Evolutionary conservation across 345 rosid species (phyloP), one percentile per base, ranked within the genome.

Genomic region (Lumnitzera littorea): DNA sequence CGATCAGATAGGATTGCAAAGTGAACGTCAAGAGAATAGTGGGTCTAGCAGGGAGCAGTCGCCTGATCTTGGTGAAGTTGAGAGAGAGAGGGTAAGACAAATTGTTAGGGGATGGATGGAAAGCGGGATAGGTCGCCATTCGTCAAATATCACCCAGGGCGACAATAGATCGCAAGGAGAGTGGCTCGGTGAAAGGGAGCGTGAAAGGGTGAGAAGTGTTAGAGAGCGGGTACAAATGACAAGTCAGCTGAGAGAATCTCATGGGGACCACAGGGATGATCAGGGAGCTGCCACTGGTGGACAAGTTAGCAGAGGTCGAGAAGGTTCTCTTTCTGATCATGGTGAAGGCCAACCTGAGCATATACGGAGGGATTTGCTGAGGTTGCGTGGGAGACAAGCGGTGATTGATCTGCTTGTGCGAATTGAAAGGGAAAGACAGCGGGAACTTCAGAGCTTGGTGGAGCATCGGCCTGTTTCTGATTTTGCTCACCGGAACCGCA

Each of bases 401-500:
- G 24, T 91, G 43, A 58, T 86, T 62, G 97, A 95, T 69, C 77
- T 95, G 74, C 98, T 95, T 65, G 72, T 76, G 80, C 88, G 95
- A 72, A 77, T 81, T 58, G 99, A 88, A 72, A 72, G 97, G 68
- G 97, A 95, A 74, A 83, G 99, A 65, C 97, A 83, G 54, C 66
- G 81, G 70, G 97, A 95, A 72, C 89, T 95, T 68, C 82, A 91
- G 79, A 91, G 85, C 55, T 73, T 95, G 81, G 70, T 80, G 80
- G 99, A 91, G 79, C 97, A 91, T 70, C 91, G 96, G 24, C 94
- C 99, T 65, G 99, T 91, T 61, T 91, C 97, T 50, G 97, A 88
- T 78, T 95, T 95, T 73, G 96, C 99, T 69, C 97, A 95, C 70
- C 99, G 99, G 51, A 91, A 85, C 63, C 89, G 97, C 69, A 86